These are phyloP conservation scores for Globisporangium apiculatum DNA, from an alignment of 352 stramenopile species.

Conservation along the genomic window DNA sequence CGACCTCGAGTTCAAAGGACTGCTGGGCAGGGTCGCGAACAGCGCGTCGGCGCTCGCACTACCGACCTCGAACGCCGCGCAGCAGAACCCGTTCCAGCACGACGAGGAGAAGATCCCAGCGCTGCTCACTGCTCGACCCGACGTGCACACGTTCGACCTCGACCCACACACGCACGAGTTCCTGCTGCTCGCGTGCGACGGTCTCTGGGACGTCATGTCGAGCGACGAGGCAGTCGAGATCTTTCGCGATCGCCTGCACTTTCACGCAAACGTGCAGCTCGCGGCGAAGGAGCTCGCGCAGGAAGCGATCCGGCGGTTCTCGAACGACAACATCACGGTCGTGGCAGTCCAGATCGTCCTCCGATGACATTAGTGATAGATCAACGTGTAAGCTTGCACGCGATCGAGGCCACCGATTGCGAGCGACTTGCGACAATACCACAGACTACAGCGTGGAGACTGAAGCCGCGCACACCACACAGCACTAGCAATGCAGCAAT, in stretches of 20 bases:
- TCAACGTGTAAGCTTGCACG: too few species aligned
- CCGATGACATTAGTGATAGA: not conserved
- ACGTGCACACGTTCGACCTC: constrained; percentile 34
- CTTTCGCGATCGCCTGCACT: constrained; percentile 35
- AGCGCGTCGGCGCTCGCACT: constrained; percentile 5
- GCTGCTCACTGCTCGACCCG: constrained; percentile 45
- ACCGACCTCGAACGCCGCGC: constrained; percentile 12
- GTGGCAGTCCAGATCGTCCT: constrained; percentile 19
- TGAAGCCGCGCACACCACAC: too few species aligned
- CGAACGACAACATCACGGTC: constrained; percentile 82
- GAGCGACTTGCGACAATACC: too few species aligned
- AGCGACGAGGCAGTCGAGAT: constrained; percentile 56
- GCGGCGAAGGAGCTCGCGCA: constrained; percentile 66
- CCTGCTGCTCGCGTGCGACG: constrained; percentile 74
- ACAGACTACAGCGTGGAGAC: too few species aligned
- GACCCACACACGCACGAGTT: constrained; percentile 43
- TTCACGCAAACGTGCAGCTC: constrained; percentile 49
- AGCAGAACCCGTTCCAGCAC: constrained; percentile 25
- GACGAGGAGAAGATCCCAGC: constrained; percentile 49
- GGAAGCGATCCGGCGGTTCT: constrained; percentile 63
- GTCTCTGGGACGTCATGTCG: constrained; percentile 77
- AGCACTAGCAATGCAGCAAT: too few species aligned
- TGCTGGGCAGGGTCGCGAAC: constrained; percentile 11
- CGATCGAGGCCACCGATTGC: too few species aligned
- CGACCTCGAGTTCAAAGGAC: constrained; percentile 76